Evolutionary conservation across 176 grass and related monocot species (phyloP).

Genomic region (Tillandsia leiboldiana): DNA sequence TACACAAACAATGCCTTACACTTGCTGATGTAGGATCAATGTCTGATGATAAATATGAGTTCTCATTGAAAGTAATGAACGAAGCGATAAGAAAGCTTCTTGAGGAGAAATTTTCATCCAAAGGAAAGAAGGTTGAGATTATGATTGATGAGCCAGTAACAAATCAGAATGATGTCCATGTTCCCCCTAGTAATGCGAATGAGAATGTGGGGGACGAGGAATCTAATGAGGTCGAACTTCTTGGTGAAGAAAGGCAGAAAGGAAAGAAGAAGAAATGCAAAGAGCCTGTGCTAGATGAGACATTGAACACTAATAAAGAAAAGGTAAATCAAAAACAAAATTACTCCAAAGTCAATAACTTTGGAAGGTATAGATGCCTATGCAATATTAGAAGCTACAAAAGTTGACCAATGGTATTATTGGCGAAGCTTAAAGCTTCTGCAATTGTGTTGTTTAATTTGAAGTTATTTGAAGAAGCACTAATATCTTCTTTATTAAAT

Average conservation of each 20-base stretch:
- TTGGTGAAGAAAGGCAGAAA: not conserved
- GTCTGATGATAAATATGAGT: conserved; percentile 11
- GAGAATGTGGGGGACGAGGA: not conserved
- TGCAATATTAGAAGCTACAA: not conserved
- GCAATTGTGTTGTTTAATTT: too few species aligned
- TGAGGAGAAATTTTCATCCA: not conserved
- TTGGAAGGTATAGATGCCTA: not conserved
- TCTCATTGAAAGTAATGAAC: conserved; percentile 1
- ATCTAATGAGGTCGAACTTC: not conserved
- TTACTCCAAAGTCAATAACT: not conserved
- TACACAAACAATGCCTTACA: conserved; percentile 3
- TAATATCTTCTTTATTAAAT: too few species aligned
- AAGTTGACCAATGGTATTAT: not conserved
- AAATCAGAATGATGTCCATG: not conserved
- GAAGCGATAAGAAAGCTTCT: conserved; percentile 3
- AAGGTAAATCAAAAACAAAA: conserved; percentile 4
- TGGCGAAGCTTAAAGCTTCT: too few species aligned
- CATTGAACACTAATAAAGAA: conserved; percentile 6
- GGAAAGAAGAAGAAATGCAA: not conserved
- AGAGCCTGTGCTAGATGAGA: not conserved
- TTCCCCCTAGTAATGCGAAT: not conserved
- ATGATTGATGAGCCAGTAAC: not conserved
- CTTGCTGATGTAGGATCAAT: conserved; percentile 1
- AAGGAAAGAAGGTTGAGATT: conserved; percentile 11
- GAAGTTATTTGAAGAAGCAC: too few species aligned